These are phyloP conservation scores for Petasospora fabianii DNA, from an alignment of 1,139 yeast genomes.

Conservation along the genomic window DNA sequence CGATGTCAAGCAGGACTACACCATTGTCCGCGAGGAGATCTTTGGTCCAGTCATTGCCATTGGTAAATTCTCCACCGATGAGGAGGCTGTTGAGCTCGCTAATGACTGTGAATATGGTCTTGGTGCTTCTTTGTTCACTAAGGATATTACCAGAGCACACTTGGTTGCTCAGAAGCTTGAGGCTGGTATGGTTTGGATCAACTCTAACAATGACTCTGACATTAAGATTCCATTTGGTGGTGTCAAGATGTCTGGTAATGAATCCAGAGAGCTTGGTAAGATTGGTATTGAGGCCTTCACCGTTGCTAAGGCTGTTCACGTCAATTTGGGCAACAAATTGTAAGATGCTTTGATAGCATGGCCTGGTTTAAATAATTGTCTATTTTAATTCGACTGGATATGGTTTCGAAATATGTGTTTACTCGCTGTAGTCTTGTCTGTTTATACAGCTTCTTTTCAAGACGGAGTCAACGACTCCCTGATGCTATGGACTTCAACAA, in stretches of 20 bases:
- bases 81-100: constrained; percentile 68
- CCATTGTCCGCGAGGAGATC: constrained; percentile 67
- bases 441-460: no score
- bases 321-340: constrained; percentile 38
- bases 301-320: constrained; percentile 75
- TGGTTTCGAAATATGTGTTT: no score
- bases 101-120: constrained; percentile 74
- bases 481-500: no score
- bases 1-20: constrained; percentile 56
- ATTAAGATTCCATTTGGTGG: constrained; percentile 81
- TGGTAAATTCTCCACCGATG: constrained; percentile 63
- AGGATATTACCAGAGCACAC: constrained; percentile 55
- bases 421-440: no score
- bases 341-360: no score
- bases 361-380: no score
- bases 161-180: constrained; percentile 60
- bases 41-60: constrained; percentile 93
- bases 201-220: constrained; percentile 79
- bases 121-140: constrained; percentile 78
- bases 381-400: no score
- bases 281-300: constrained; percentile 76
- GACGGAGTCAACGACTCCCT: no score
- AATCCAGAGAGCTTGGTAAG: constrained; percentile 82
- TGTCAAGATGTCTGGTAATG: constrained; percentile 72
- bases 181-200: constrained; percentile 86